These are phyloP conservation scores for Phytopythium kandeliae DNA, from an alignment of 352 stramenopile species.

Conservation along the genomic window DNA sequence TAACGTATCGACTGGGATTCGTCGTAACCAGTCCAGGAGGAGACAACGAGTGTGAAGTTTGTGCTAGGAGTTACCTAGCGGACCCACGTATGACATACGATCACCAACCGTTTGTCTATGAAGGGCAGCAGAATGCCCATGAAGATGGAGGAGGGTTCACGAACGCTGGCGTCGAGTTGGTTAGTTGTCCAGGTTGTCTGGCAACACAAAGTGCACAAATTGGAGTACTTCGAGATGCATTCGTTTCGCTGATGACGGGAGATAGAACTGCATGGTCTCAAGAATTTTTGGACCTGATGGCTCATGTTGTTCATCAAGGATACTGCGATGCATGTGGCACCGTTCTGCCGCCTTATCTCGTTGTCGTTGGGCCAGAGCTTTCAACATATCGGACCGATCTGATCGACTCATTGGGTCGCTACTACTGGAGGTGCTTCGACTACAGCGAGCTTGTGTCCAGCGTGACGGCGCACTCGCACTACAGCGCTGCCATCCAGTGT, in stretches of 20 bases:
- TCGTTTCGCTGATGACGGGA: not conserved
- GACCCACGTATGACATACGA: not conserved
- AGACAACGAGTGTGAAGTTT: not conserved
- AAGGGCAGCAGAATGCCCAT: not conserved
- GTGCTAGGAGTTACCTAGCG: not conserved
- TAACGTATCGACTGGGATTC: not conserved
- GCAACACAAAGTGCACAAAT: slow-evolving; percentile 7
- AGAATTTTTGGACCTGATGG: slow-evolving; percentile 7
- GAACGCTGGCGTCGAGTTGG: no score
- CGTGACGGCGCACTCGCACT: not conserved
- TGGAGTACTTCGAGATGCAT: slow-evolving; percentile 1
- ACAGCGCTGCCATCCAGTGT: slow-evolving; percentile 2
- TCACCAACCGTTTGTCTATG: not conserved
- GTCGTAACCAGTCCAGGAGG: not conserved
- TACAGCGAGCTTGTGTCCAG: slow-evolving; percentile 6
- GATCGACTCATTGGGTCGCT: slow-evolving; percentile 7
- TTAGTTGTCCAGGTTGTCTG: slow-evolving; percentile 5
- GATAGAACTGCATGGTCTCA: not conserved
- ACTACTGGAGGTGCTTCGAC: slow-evolving; percentile 21
- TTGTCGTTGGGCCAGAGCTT: slow-evolving; percentile 11
- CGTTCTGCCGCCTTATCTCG: slow-evolving; percentile 12
- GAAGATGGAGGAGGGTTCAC: not conserved
- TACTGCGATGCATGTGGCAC: slow-evolving; percentile 16
- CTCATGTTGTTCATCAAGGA: slow-evolving; percentile 21
- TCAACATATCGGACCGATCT: slow-evolving; percentile 10